Base-by-base conservation (phyloP, 1,284 basidiomycete species). In the Pseudozyma thailandica region DNA sequence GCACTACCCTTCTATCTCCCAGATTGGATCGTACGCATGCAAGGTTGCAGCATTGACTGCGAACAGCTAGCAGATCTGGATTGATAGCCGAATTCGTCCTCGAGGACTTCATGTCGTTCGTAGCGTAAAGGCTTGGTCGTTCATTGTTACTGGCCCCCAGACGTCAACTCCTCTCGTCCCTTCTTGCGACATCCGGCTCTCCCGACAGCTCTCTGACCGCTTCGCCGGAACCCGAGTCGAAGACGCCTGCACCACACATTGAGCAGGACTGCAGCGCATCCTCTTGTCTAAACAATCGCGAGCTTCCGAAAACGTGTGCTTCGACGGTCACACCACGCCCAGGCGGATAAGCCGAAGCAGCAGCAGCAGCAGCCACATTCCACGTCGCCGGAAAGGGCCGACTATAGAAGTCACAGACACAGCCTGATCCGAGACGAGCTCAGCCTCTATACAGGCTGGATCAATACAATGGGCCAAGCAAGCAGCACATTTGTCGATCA, bases 381-480 rank as follows among this genome's bases (percentile, higher is more conserved):
- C 3, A 33, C 12, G 31, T 10, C 31, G 31, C 12, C 31, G 12
- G 12, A 16, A 10, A 33, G 31, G 12, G 31, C 31, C 7, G 31
- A 33, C 31, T 10, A 33, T 33, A 13, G 31, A 13, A 16, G n/a
- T 10, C 31, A 10, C n/a, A 33, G 12, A 13, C 31, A 33, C 12
- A 4, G n/a, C 31, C 31, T 13, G 31, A 33, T n/a, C n/a, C 31
- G 31, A 33, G 31, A 13, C 31, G 31, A 13, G 31, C 31, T 10
- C 31, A 13, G 12, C 12, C 31, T 33, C 31, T 33, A 33, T 10
- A n/a, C n/a, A n/a, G n/a, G n/a, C n/a, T 33, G 31, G 12, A 33
- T 33, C n/a, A 13, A 33, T 16, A 54, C 6, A 50, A 70, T 70
- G 66, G 66, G 66, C 15, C 66, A 70, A 51, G 33, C 55, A 18